A percentile compares a stretch with the other conserved stretches of the same genome.
Evolutionary conservation across 345 rosid genomes (phyloP).

Genomic region (Anacardium occidentale): DNA sequence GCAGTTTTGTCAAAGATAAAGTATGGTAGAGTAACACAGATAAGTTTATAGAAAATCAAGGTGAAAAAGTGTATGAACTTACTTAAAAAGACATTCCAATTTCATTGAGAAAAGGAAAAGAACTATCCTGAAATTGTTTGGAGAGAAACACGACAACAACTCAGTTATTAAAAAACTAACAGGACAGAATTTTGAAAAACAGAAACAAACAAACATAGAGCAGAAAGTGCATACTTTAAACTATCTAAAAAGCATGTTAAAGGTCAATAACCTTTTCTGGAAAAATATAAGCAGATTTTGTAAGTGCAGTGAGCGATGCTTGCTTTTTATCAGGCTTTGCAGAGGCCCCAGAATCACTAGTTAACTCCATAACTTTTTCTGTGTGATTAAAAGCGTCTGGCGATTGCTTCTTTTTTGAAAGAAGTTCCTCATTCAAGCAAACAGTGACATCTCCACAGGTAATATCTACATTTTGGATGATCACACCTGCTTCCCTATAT

Average conservation of each 20-base stretch:
- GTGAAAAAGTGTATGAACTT: too few species aligned
- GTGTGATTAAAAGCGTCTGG: conserved; percentile 36
- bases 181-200: neutral
- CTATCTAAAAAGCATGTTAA: conserved; percentile 7
- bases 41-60: too few species aligned
- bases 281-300: conserved; percentile 58
- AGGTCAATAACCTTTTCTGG: conserved; percentile 81
- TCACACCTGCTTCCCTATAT: conserved; percentile 76
- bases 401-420: conserved; percentile 54
- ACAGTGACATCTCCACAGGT: conserved; percentile 65
- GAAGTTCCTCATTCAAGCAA: conserved; percentile 68
- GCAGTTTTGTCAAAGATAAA: too few species aligned
- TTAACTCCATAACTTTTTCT: conserved; percentile 33
- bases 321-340: conserved; percentile 47
- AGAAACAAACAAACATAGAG: neutral
- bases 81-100: too few species aligned
- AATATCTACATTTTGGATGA: conserved; percentile 63
- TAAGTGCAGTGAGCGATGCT: conserved; percentile 46
- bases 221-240: neutral
- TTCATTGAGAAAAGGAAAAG: too few species aligned
- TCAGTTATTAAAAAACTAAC: neutral
- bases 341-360: conserved; percentile 35
- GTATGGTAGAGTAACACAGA: too few species aligned
- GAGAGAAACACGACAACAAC: neutral
- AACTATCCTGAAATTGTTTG: too few species aligned